phyloP scores from a whole-genome alignment of 148 eudicot species.

The Chenopodium album region DNA sequence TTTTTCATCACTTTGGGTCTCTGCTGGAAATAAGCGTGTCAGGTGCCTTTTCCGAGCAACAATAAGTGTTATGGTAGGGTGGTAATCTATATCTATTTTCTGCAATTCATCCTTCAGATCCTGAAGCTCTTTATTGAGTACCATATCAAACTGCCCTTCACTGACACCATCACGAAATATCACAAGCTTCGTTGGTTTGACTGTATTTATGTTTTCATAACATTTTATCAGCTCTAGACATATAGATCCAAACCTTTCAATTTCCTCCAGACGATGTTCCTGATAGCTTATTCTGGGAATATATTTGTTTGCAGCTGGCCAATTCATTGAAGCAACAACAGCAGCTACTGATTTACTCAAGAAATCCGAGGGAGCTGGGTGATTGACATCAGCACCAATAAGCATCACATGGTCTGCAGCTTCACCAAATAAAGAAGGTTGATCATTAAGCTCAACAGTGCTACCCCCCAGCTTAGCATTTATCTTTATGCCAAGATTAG shows the following conservation, averaged over 20 bases:
- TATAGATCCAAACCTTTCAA: slow-evolving; percentile 23
- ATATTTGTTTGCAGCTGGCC: slow-evolving; percentile 86
- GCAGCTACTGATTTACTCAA: slow-evolving; percentile 85
- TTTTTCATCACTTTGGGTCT: slow-evolving; percentile 49
- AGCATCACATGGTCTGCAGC: slow-evolving; percentile 51
- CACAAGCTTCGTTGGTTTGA: slow-evolving; percentile 27
- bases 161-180: slow-evolving; percentile 84
- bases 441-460: slow-evolving; percentile 50
- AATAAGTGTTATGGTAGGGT: slow-evolving; percentile 78
- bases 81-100: slow-evolving; percentile 23
- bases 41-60: slow-evolving; percentile 89
- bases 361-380: slow-evolving; percentile 76
- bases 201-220: slow-evolving; percentile 26
- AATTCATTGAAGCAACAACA: slow-evolving; percentile 83
- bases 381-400: slow-evolving; percentile 91
- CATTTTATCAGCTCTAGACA: slow-evolving; percentile 30
- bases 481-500: slow-evolving; percentile 80
- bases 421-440: slow-evolving; percentile 39
- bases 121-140: slow-evolving; percentile 38
- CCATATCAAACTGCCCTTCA: slow-evolving; percentile 92
- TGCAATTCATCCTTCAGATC: slow-evolving; percentile 16
- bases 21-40: slow-evolving; percentile 69
- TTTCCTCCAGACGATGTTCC: slow-evolving; percentile 41
- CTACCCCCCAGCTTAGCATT: slow-evolving; percentile 88
- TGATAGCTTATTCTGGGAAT: slow-evolving; percentile 74